A percentile compares a stretch with the other conserved stretches of the same genome.
Conservation (phyloP, 2,329 filamentous ascomycete genomes). For the Fusarium musae region DNA sequence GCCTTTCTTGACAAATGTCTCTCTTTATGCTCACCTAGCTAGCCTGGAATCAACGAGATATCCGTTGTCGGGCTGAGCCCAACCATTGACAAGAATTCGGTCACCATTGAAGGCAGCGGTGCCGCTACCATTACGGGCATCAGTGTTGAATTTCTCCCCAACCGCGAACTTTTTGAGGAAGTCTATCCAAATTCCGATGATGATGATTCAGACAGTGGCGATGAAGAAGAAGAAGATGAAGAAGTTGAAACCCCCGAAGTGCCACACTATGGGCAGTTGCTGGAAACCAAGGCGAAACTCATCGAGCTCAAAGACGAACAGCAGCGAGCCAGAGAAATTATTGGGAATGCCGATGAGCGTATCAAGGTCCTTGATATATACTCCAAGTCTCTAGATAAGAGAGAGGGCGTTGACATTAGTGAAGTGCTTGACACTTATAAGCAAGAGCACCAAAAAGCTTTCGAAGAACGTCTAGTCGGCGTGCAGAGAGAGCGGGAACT, state of each 20-base stretch:
- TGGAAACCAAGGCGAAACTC: slow-evolving; percentile 47
- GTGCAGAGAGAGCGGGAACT: slow-evolving; percentile 48
- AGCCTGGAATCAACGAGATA: slow-evolving; percentile 68
- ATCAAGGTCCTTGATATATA: slow-evolving; percentile 56
- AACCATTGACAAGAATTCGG: slow-evolving; percentile 66
- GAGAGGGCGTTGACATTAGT: slow-evolving; percentile 50
- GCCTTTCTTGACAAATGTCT: not conserved
- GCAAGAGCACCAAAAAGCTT: slow-evolving; percentile 55
- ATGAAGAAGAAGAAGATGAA: slow-evolving; percentile 26
- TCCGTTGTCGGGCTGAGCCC: slow-evolving; percentile 66
- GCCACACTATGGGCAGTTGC: slow-evolving; percentile 21
- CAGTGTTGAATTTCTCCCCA: slow-evolving; percentile 66
- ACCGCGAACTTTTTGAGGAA: slow-evolving; percentile 65
- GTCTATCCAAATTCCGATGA: slow-evolving; percentile 61
- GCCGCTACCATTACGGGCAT: slow-evolving; percentile 70
- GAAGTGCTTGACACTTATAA: slow-evolving; percentile 55
- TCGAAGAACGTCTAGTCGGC: slow-evolving; percentile 54
- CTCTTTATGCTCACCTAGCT: not conserved
- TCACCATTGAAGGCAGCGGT: slow-evolving; percentile 69
- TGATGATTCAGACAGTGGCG: slow-evolving; percentile 47
- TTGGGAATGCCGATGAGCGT: slow-evolving; percentile 48
- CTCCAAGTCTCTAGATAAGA: slow-evolving; percentile 51
- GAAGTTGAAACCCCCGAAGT: slow-evolving; percentile 41
- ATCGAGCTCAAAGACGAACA: slow-evolving; percentile 43
- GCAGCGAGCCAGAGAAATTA: slow-evolving; percentile 31